Base-by-base conservation (phyloP, 495 filamentous ascomycete species). In the Friedmanniomyces simplex region DNA sequence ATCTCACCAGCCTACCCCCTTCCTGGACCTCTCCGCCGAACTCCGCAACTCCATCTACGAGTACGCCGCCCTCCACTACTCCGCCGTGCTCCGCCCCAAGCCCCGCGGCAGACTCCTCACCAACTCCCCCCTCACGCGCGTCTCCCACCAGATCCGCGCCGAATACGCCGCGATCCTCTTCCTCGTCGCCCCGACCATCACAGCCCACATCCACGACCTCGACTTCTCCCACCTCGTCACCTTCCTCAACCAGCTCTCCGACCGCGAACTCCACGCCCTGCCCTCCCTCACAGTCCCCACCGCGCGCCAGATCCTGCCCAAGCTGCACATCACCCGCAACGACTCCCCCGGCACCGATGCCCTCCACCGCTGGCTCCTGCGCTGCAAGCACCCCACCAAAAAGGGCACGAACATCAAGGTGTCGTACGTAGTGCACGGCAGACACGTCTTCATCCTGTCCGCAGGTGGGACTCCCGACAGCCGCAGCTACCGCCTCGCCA, bases 221-320 rank as follows among this genome's bases (percentile, higher is more conserved):
- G 26, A 54, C 32, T 43, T 54, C 51, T n/a, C 51, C 22, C 51
- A 54, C 24, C 39, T 54, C 51, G 51, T 54, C 21, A 43, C 51
- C 51, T 43, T 54, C 34, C 25, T 54, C 34, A 54, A 54, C 51
- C 12, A 30, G 36, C 12, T 42, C 2, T 54, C 51, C 22, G 51
- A 39, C 21, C 32, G 21, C 32, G 51, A 54, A 30, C 51, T 54
- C 32, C 11, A 18, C 18, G 49, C 28, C 12, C 25, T 51, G n/a
- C 49, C 49, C n/a, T 32, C 49, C 14, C 1, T 32, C 49, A 43
- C 30, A 5, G 20, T 11, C 34, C 3, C 49, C 25, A 5, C 49
- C 25, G 25, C 21, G n/a, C 49, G 49, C 28, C 2, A 16, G 3
- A 49, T 49, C 46, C 6, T 3, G 7, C 3, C 22, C 20, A 24